Percentiles rank a stretch among this genome's conserved stretches.
Conservation (phyloP, 2,329 filamentous ascomycete genomes). For the Ophiocordyceps camponoti-saundersi region DNA sequence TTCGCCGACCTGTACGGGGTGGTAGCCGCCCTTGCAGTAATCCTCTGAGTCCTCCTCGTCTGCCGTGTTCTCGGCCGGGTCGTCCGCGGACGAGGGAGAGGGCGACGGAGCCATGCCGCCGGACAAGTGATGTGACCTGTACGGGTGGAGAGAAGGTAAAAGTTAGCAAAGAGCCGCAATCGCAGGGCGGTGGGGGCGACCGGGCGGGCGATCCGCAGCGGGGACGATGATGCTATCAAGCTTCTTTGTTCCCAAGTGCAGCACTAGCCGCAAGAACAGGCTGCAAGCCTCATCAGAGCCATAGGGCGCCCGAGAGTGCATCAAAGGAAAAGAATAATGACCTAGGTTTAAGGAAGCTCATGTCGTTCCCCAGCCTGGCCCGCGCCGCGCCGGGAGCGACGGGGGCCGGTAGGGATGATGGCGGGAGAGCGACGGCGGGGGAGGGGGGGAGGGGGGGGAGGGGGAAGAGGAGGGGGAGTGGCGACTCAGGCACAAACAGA, state of each 20-base stretch:
- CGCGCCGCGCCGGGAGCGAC: conserved; percentile 6
- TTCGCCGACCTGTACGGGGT: conserved; percentile 86
- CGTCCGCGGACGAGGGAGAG: conserved; percentile 64
- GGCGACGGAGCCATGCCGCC: conserved; percentile 53
- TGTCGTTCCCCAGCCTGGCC: conserved; percentile 19
- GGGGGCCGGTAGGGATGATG: conserved; percentile 3
- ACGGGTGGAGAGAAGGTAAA: conserved; percentile 1
- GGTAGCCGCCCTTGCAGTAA: conserved; percentile 98
- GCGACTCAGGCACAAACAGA: background rate
- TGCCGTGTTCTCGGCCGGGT: conserved; percentile 77
- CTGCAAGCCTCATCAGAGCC: background rate
- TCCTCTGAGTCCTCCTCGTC: conserved; percentile 98
- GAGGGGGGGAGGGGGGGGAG: background rate
- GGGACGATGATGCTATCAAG: background rate
- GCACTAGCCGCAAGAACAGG: background rate
- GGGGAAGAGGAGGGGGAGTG: background rate
- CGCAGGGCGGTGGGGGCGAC: conserved; percentile 1
- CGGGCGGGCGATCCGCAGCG: background rate
- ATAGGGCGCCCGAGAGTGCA: no score
- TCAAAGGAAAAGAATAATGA: conserved; percentile 4
- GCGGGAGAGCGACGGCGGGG: conserved; percentile 4
- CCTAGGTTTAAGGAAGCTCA: conserved; percentile 28
- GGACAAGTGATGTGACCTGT: conserved; percentile 37
- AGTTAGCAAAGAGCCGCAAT: conserved; percentile 4
- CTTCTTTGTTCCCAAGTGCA: background rate